phyloP scores from a whole-genome alignment of 345 rosid genomes.

The Psidium friedrichsthalianum region DNA sequence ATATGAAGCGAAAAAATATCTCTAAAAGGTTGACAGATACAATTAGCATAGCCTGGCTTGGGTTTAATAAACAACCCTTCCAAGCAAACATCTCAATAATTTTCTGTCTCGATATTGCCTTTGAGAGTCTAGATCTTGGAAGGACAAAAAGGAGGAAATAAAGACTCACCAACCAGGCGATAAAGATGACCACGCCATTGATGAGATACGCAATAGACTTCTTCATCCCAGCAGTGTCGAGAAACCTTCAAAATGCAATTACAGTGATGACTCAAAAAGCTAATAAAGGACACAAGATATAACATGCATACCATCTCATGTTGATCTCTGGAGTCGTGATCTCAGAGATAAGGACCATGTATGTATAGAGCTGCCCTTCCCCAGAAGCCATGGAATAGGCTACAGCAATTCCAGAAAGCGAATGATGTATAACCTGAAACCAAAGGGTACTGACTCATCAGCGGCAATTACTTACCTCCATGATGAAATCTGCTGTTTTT shows the following conservation, averaged over 20 bases:
- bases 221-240: conserved; percentile 78
- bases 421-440: conserved; percentile 68
- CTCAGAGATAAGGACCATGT: conserved; percentile 80
- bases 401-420: conserved; percentile 49
- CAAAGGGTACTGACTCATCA: not conserved
- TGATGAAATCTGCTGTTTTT: not conserved
- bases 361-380: conserved; percentile 79
- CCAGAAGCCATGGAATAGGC: conserved; percentile 66
- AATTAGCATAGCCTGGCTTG: not conserved
- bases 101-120: not conserved
- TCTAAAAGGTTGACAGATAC: not conserved
- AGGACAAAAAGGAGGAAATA: not conserved
- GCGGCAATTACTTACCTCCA: not conserved
- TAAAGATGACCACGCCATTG: conserved; percentile 63
- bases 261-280: not conserved
- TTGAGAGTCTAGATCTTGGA: not conserved
- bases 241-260: conserved; percentile 5
- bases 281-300: not conserved
- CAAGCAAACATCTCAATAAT: not conserved
- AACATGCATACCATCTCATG: conserved; percentile 64
- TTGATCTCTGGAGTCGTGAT: conserved; percentile 80
- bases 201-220: conserved; percentile 56
- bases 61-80: not conserved
- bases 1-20: not conserved
- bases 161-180: conserved; percentile 72